Evolutionary conservation across 768 basidiomycete species (phyloP).

Genomic region (Agaricus subrufescens): DNA sequence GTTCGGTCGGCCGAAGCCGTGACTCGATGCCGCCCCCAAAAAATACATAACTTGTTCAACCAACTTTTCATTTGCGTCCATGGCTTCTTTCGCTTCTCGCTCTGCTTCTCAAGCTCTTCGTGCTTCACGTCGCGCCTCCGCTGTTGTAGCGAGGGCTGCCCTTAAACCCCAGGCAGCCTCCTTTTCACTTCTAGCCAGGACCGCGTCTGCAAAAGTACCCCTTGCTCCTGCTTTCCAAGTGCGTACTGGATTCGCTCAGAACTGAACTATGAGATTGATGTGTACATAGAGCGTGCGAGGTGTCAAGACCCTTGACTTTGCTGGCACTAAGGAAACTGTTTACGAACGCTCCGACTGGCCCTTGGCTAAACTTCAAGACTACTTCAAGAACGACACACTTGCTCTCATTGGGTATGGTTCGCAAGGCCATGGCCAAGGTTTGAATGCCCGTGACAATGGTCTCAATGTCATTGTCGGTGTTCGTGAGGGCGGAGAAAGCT

Average conservation of each 20-base stretch:
- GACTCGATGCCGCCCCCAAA: conserved; percentile 7
- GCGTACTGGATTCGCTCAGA: conserved; percentile 9
- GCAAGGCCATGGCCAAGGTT: conserved; percentile 96
- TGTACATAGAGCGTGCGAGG: conserved; percentile 58
- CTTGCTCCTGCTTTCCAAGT: conserved; percentile 29
- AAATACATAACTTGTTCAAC: conserved; percentile 14
- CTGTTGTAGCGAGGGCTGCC: conserved; percentile 35
- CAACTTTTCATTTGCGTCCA: conserved; percentile 31
- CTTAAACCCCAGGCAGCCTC: conserved; percentile 50
- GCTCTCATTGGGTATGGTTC: conserved; percentile 99
- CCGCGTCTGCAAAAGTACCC: conserved; percentile 36
- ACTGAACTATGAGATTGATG: conserved; percentile 2
- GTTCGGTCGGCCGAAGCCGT: conserved; percentile 14
- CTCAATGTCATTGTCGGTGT: conserved; percentile 99
- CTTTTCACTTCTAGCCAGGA: conserved; percentile 63
- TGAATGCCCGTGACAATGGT: conserved; percentile 99
- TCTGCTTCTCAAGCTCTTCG: conserved; percentile 61
- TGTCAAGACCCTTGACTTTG: conserved; percentile 94
- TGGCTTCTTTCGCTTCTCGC: conserved; percentile 59
- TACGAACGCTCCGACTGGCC: conserved; percentile 99
- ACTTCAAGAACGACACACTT: conserved; percentile 99
- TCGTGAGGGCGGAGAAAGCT: conserved; percentile 93
- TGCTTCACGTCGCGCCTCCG: conserved; percentile 61
- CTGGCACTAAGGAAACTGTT: conserved; percentile 87
- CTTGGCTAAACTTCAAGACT: conserved; percentile 94